A percentile compares a stretch with the other conserved stretches of the same genome.
phyloP scores from a whole-genome alignment of 768 basidiomycete genomes.

The Crepidotus variabilis region DNA sequence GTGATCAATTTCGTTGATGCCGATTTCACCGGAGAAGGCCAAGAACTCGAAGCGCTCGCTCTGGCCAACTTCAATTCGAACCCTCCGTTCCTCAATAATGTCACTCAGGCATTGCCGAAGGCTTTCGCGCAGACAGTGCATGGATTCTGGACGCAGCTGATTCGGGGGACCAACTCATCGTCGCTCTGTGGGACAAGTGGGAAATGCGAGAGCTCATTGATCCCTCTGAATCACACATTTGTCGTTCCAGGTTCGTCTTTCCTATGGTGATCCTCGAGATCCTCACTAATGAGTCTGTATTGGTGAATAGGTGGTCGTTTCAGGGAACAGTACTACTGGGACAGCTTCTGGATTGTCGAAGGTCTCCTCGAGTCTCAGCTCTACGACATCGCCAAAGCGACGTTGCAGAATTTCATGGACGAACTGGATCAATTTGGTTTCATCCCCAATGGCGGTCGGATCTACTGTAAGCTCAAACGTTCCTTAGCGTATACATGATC shows the following conservation, averaged over 20 bases:
- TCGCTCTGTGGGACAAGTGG: slow-evolving; percentile 55
- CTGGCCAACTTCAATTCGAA: slow-evolving; percentile 58
- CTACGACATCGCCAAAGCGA: slow-evolving; percentile 65
- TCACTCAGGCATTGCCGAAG: slow-evolving; percentile 64
- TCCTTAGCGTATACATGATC: neutral
- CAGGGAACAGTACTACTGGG: slow-evolving; percentile 74
- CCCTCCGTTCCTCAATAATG: slow-evolving; percentile 68
- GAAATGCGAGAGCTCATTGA: slow-evolving; percentile 77
- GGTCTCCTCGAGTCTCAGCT: slow-evolving; percentile 83
- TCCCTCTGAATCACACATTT: slow-evolving; percentile 89
- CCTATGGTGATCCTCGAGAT: neutral
- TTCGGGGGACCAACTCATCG: slow-evolving; percentile 68
- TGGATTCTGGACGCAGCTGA: slow-evolving; percentile 79
- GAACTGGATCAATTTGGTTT: slow-evolving; percentile 82
- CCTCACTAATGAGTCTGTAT: neutral
- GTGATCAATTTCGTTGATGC: slow-evolving; percentile 67
- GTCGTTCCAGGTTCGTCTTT: slow-evolving; percentile 73
- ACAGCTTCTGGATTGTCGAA: slow-evolving; percentile 83
- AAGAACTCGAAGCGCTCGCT: slow-evolving; percentile 64
- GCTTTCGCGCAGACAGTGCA: slow-evolving; percentile 81
- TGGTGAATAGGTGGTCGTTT: slow-evolving; percentile 64
- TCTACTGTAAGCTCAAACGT: slow-evolving; percentile 59
- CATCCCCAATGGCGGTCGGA: slow-evolving; percentile 91
- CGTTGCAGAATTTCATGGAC: slow-evolving; percentile 94
- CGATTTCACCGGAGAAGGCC: slow-evolving; percentile 83